Conservation (phyloP, 1,139 yeast genomes). For the Candida tunisiensis region DNA sequence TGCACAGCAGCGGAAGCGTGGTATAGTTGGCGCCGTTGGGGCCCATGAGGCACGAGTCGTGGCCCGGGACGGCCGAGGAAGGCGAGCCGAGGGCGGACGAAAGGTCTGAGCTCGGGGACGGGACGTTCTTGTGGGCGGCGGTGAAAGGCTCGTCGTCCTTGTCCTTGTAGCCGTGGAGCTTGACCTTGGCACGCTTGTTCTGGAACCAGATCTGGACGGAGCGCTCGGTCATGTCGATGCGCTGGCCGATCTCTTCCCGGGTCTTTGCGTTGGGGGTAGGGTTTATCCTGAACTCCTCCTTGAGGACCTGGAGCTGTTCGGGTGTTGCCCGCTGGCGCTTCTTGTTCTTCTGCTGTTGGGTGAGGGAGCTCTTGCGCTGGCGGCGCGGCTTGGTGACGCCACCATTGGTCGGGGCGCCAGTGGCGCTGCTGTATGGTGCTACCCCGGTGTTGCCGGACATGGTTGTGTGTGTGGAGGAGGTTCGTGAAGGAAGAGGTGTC, state of each 20-base stretch:
- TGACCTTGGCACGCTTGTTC: slow-evolving; percentile 68
- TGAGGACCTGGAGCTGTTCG: slow-evolving; percentile 54
- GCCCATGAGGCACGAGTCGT: no score
- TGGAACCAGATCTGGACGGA: slow-evolving; percentile 95
- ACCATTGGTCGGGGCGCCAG: no score
- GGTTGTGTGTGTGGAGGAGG: no score
- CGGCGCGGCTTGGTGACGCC: not conserved
- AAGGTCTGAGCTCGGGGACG: no score
- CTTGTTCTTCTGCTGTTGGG: slow-evolving; percentile 24
- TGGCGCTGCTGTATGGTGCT: no score
- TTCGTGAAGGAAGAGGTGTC: no score
- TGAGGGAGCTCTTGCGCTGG: slow-evolving; percentile 15
- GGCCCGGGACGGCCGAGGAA: no score
- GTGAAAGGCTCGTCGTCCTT: slow-evolving; percentile 1
- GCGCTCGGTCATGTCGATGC: slow-evolving; percentile 77
- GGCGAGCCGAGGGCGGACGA: no score
- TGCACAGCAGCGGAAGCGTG: no score
- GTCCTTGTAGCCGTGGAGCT: slow-evolving; percentile 21
- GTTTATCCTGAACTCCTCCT: slow-evolving; percentile 53
- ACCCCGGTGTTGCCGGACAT: no score
- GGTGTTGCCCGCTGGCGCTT: slow-evolving; percentile 51
- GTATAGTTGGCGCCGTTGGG: no score
- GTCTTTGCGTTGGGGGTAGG: slow-evolving; percentile 32
- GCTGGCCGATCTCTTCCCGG: slow-evolving; percentile 53
- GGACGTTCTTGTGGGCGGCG: slow-evolving; percentile 2